Base-by-base conservation (phyloP, 352 stramenopile species). In the Globisporangium perplexum region DNA sequence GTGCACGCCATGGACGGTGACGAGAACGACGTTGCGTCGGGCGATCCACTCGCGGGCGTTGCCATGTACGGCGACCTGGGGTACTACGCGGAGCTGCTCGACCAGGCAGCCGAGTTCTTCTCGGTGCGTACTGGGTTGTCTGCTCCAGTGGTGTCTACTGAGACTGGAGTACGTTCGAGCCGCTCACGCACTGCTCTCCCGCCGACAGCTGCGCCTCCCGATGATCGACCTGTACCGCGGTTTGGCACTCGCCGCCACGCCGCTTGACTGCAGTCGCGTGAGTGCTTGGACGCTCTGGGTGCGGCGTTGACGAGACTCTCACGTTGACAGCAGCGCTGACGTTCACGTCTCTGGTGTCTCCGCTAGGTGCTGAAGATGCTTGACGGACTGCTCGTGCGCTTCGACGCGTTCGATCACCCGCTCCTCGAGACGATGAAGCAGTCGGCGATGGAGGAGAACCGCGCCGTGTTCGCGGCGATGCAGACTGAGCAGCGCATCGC, bases 71-170 rank as follows among this genome's bases (percentile, higher is more conserved):
- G 77, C 12, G 77, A 90, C 38, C 70, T 90, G 62, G 69, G 73
- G 45, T 90, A 90, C 59, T 93, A 90, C 48, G 65, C 74, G 22
- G 74, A 85, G 49, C 62, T 93, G 36, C 71, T 93, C 1, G 71
- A 85, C 47, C 82, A 93, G 52, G 74, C 74, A 3, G 70, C 82
- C 10, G 72, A 86, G 51, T 93, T 93, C 47, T 90, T 93, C 60
- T 77, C 77, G 57, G 78, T 92, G 46, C 30, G 71, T 74, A 23
- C 17, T n/a, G 26, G 2, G 10, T 6, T 49, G 35, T 38, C 14
- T 20, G 7, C 24, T 12, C 15, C 11, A n/a, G 26, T 20, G 6
- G 22, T 43, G 8, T 4, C 17, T 53, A 8, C 4, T 48, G 52
- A 55, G 14, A 44, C 20, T 7, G 12, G 20, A n/a, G 18, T 35